Base-by-base conservation (phyloP, 23 red algal species). In the Cyanidium caldarium region DNA sequence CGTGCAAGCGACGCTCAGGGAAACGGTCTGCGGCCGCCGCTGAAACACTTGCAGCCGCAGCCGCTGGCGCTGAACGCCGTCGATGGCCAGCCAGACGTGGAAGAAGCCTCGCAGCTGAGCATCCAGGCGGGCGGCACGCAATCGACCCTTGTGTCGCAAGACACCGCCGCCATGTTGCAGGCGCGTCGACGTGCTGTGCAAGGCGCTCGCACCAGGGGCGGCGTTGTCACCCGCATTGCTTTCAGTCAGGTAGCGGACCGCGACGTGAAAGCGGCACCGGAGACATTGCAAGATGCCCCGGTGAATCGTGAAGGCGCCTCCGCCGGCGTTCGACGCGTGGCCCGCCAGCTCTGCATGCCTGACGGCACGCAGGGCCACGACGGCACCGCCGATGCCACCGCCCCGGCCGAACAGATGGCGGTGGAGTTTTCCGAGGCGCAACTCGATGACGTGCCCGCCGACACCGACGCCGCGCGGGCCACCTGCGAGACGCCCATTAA, bases 101-200 rank as follows among this genome's bases (percentile, higher is more conserved):
- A 16, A 5, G 7, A 28, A 10, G 7, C 51, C 19, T 61, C 51
- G 10, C 51, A 61, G 51, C 19, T 61, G 51, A 7, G 31, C 21
- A 61, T 28, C 7, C 51, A 61, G 23, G 31, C 10, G 10, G 19
- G n/a, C n/a, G n/a, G n/a, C n/a, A n/a, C n/a, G n/a, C n/a, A n/a
- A n/a, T n/a, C n/a, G n/a, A n/a, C 51, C 23, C 10, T 61, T 28
- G 19, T 89, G 77, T 82, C 77, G 14, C 85, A 89, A 39, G 85
- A 89, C 39, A 89, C 85, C 40, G 70, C 81, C 23, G 70, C 58
- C 0, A 43, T 89, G 17, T 78, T 89, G 23, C 66, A 66, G 0
- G 57, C 61, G 72, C 31, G 84, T 87, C 12, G 68, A 40, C 26
- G 84, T 72, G 61, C 75, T 70, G 39, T 51, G 33, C 21, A 36